Percentiles rank a stretch among this genome's conserved stretches.
Evolutionary conservation across 371 early-diverging fungal genomes (phyloP).

Genomic region (Lichtheimia hyalospora): DNA sequence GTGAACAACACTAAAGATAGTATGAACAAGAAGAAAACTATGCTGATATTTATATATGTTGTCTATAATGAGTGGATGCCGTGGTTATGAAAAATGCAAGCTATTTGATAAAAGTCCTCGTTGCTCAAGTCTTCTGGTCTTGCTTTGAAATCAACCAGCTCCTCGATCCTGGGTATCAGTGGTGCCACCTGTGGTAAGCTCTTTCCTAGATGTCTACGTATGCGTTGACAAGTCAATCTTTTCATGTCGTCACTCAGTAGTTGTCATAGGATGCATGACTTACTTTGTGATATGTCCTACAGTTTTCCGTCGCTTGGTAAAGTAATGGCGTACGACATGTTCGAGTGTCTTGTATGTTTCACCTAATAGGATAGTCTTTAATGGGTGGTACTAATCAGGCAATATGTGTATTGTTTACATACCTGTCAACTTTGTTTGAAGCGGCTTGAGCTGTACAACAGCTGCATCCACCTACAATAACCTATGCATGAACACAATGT

Average conservation of each 20-base stretch:
- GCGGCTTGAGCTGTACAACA: constrained; percentile 68
- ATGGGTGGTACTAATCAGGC: neutral
- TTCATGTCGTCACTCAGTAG: neutral
- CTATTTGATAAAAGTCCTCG: constrained; percentile 50
- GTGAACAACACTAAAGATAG: too few species aligned
- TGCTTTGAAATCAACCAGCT: constrained; percentile 44
- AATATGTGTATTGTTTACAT: neutral
- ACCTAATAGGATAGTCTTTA: neutral
- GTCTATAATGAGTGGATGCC: neutral
- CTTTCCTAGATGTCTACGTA: constrained; percentile 24
- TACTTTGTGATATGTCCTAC: constrained; percentile 64
- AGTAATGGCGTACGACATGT: constrained; percentile 63
- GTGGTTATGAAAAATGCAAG: constrained; percentile 40
- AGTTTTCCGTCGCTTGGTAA: constrained; percentile 75
- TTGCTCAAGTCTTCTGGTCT: constrained; percentile 66
- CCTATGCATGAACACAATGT: neutral
- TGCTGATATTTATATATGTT: too few species aligned
- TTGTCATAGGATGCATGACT: neutral
- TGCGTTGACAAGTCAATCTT: neutral
- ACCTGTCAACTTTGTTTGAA: constrained; percentile 17
- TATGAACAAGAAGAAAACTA: too few species aligned
- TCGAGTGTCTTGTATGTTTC: constrained; percentile 50
- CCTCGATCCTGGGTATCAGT: constrained; percentile 45
- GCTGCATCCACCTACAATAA: constrained; percentile 62
- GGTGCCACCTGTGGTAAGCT: constrained; percentile 29